Evolutionary conservation across 2,329 filamentous ascomycete genomes (phyloP).

Genomic region (Penicillium sp.): DNA sequence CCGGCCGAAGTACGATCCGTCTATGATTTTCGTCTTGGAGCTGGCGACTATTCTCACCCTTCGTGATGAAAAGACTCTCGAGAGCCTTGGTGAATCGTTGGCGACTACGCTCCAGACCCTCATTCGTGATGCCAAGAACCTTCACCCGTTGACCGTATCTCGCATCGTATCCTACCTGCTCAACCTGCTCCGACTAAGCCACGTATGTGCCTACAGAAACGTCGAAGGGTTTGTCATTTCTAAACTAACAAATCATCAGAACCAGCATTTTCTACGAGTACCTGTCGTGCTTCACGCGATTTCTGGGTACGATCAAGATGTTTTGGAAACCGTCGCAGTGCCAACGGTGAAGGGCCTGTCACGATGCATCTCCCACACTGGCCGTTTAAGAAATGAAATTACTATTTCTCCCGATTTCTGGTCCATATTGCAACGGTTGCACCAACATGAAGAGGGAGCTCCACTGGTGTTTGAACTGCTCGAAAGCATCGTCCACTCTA

Average conservation of each 20-base stretch:
- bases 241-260: constrained; percentile 52
- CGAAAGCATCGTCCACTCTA: constrained; percentile 71
- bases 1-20: constrained; percentile 76
- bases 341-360: constrained; percentile 78
- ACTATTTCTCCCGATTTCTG: constrained; percentile 98
- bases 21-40: constrained; percentile 87
- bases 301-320: constrained; percentile 79
- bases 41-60: constrained; percentile 81
- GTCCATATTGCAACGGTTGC: constrained; percentile 80
- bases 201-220: constrained; percentile 60
- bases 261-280: constrained; percentile 87
- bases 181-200: constrained; percentile 77
- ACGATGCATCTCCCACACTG: constrained; percentile 76
- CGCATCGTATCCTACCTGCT: constrained; percentile 86
- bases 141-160: constrained; percentile 82
- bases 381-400: constrained; percentile 82
- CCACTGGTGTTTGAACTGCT: constrained; percentile 84
- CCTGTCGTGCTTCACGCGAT: constrained; percentile 91
- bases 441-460: constrained; percentile 70
- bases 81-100: constrained; percentile 74
- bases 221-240: constrained; percentile 18
- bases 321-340: constrained; percentile 73
- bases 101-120: constrained; percentile 79
- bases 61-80: constrained; percentile 72
- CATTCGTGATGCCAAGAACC: constrained; percentile 74